Evolutionary conservation across 495 filamentous ascomycete genomes (phyloP).

Genomic region (Pseudotulostoma volvatum): DNA sequence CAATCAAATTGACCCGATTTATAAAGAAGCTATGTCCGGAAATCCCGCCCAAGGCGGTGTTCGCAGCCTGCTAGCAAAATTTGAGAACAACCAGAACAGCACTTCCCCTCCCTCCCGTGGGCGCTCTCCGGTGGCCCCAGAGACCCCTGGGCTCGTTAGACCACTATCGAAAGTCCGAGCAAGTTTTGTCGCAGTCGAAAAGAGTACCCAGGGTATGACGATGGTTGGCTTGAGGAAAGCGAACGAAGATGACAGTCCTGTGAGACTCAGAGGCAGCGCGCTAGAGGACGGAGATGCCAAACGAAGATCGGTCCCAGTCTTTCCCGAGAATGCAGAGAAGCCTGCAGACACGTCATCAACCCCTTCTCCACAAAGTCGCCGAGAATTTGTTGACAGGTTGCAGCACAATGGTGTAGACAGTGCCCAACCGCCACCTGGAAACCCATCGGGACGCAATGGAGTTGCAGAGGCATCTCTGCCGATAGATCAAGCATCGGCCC

Average conservation of each 20-base stretch:
- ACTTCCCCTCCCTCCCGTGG: conserved; percentile 54
- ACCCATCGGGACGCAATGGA: conserved; percentile 5
- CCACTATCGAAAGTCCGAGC: conserved; percentile 67
- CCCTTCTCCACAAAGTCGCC: conserved; percentile 4
- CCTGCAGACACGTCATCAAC: neutral
- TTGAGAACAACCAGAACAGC: conserved; percentile 50
- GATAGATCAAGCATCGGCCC: neutral
- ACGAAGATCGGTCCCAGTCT: neutral
- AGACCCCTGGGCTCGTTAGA: conserved; percentile 30
- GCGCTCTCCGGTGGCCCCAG: conserved; percentile 45
- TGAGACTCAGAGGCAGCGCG: conserved; percentile 15
- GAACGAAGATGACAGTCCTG: neutral
- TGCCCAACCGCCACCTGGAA: neutral
- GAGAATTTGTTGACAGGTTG: conserved; percentile 1
- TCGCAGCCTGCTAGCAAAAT: conserved; percentile 70
- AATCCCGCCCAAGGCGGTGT: conserved; percentile 37
- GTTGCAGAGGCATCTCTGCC: conserved; percentile 17
- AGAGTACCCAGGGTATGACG: conserved; percentile 11
- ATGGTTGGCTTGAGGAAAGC: neutral
- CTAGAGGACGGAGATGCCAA: conserved; percentile 1
- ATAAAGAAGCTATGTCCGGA: too few relatives aligned
- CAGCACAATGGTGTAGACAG: conserved; percentile 2
- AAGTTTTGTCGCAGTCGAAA: conserved; percentile 67
- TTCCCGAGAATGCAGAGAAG: neutral
- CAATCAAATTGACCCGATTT: too few relatives aligned